Conservation (phyloP, 2,329 filamentous ascomycete genomes). For the Fusarium pseudonygamai region DNA sequence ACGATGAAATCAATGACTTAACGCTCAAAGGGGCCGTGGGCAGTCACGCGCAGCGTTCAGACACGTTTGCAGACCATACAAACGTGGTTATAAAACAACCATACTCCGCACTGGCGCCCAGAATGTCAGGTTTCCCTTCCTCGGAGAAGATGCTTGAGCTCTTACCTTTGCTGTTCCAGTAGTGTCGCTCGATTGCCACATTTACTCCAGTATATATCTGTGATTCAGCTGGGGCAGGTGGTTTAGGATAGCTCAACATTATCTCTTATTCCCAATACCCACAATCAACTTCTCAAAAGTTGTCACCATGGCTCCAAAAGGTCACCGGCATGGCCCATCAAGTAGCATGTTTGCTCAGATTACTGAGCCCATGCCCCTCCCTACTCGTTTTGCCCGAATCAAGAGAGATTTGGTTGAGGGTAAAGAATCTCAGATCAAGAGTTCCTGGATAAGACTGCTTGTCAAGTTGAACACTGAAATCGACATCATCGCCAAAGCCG, state of each 20-base stretch:
- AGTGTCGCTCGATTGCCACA: neutral
- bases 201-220: neutral
- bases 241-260: neutral
- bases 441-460: conserved; percentile 54
- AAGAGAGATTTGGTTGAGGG: conserved; percentile 52
- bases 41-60: neutral
- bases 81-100: conserved; percentile 10
- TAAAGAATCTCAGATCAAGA: conserved; percentile 48
- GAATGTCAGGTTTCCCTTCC: conserved; percentile 4
- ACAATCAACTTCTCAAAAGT: neutral
- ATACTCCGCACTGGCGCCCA: conserved; percentile 1
- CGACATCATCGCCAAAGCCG: conserved; percentile 45
- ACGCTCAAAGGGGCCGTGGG: conserved; percentile 11
- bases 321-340: conserved; percentile 36
- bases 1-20: conserved; percentile 11
- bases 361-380: conserved; percentile 48
- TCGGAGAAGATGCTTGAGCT: neutral
- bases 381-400: conserved; percentile 52
- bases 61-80: conserved; percentile 6
- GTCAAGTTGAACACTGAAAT: conserved; percentile 50
- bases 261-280: neutral
- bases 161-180: neutral
- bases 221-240: neutral
- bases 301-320: conserved; percentile 28
- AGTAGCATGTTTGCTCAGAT: conserved; percentile 42